Evolutionary conservation across 2,329 filamentous ascomycete species (phyloP).

Genomic region (Sclerotinia glacialis): DNA sequence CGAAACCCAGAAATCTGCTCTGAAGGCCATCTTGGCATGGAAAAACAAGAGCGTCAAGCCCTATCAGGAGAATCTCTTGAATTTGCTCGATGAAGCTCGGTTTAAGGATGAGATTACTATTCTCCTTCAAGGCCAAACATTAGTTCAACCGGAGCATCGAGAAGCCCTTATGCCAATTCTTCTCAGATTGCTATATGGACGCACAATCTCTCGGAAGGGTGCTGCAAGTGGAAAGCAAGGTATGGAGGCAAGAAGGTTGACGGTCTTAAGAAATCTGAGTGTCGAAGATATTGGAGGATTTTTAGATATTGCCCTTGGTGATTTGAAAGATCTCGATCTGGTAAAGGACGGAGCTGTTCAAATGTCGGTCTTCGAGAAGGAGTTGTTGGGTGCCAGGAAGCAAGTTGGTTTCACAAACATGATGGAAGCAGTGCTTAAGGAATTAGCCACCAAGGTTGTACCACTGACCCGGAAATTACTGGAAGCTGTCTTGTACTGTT

Average conservation of each 20-base stretch:
- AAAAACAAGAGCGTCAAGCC: slow-evolving; percentile 71
- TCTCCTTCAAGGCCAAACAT: slow-evolving; percentile 72
- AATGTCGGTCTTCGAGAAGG: slow-evolving; percentile 51
- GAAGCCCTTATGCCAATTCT: slow-evolving; percentile 77
- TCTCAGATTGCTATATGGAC: slow-evolving; percentile 82
- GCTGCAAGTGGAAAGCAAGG: slow-evolving; percentile 74
- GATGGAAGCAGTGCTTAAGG: slow-evolving; percentile 81
- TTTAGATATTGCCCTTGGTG: slow-evolving; percentile 75
- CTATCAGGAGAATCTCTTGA: slow-evolving; percentile 83
- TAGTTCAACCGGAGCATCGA: slow-evolving; percentile 72
- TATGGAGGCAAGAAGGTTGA: slow-evolving; percentile 75
- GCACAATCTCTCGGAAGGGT: slow-evolving; percentile 79
- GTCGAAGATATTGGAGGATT: slow-evolving; percentile 75
- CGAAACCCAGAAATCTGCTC: slow-evolving; percentile 79
- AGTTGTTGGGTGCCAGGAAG: slow-evolving; percentile 67
- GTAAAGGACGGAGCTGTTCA: slow-evolving; percentile 43
- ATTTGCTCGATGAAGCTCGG: slow-evolving; percentile 82
- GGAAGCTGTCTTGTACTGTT: slow-evolving; percentile 77
- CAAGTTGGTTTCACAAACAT: slow-evolving; percentile 92
- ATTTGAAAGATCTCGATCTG: slow-evolving; percentile 60
- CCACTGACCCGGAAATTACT: slow-evolving; percentile 68
- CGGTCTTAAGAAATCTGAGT: slow-evolving; percentile 74
- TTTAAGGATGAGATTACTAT: slow-evolving; percentile 94
- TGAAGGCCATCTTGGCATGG: slow-evolving; percentile 87
- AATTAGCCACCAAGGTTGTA: slow-evolving; percentile 70